Base-by-base conservation (phyloP, 2,329 filamentous ascomycete genomes). In the Endoconidiophora polonica region DNA sequence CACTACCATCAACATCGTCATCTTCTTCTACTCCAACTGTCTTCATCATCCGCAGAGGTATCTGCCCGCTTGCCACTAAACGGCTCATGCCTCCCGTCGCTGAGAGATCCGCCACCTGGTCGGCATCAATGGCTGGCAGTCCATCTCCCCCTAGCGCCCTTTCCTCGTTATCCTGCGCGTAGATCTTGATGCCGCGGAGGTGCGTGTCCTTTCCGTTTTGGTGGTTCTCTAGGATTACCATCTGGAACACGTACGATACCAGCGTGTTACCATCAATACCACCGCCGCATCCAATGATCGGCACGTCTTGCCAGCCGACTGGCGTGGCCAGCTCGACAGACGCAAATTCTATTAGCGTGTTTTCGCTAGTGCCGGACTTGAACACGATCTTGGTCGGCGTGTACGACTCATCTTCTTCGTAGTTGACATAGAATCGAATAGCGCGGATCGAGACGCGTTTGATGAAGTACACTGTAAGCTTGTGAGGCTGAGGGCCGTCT, bases 151-250 rank as follows among this genome's bases (percentile, higher is more conserved):
- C 51, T 3, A 39, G 33, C 2, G 51, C 51, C 14, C 47, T 48
- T 42, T 53, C 48, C 39, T 75, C 73, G 24, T 68, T 66, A 54
- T 75, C 72, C 16, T 75, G 66, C 1, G 75, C 75, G 56, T 77
- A 98, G 7, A 96, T 82, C 67, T 94, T 93, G 63, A 98, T 75
- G 2, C 87, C 90, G 14, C 91, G 76, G 22, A 98, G 74, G 69
- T 98, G 91, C n/a, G 91, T 98, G 62, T 98, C 91, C 63, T 98
- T 98, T 56, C 91, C 91, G 63, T 98, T 98, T 66, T 98, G 91
- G 63, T 98, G 91, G 61, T 98, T 98, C 67, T 96, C 91, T 47
- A 90, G 75, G 45, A 98, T 81, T 57, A 84, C 80, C 59, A 96
- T 80, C 63, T 96, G 88, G 24, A 98, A 73, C 26, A 96, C 77